These are phyloP conservation scores for Schizosaccharomyces pombe DNA, from an alignment of 805 yeast species.

Conservation along the genomic window DNA sequence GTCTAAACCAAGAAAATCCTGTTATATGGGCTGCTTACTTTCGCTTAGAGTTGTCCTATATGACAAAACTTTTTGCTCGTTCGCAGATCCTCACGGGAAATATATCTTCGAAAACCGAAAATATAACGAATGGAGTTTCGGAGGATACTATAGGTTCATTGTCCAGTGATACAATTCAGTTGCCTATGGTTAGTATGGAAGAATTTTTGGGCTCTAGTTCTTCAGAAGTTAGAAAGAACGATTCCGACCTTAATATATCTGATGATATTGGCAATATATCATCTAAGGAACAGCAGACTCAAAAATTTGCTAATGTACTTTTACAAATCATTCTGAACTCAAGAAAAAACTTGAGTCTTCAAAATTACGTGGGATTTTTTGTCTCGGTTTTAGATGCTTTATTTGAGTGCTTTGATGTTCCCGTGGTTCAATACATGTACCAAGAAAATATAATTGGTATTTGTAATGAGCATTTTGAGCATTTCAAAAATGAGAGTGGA, in stretches of 20 bases:
- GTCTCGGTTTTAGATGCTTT: not conserved
- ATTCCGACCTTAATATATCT: not conserved
- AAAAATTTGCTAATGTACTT: not conserved
- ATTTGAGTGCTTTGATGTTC: not conserved
- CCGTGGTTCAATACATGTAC: not conserved
- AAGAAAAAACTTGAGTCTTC: not conserved
- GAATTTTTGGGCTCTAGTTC: not conserved
- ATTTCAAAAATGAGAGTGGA: not conserved
- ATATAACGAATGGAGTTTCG: conserved; percentile 12
- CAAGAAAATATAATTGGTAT: not conserved
- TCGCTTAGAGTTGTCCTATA: conserved; percentile 67
- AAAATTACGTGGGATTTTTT: not conserved
- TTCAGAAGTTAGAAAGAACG: not conserved
- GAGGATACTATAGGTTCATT: conserved; percentile 17
- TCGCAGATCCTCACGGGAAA: conserved; percentile 34
- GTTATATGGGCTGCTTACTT: conserved; percentile 68
- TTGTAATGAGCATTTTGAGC: not conserved
- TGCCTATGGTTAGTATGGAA: conserved; percentile 7
- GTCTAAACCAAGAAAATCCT: conserved; percentile 54
- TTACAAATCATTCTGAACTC: not conserved
- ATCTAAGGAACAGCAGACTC: not conserved
- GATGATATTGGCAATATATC: not conserved
- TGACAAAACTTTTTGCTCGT: conserved; percentile 62
- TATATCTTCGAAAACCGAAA: conserved; percentile 8
- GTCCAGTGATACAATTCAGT: conserved; percentile 11